phyloP scores from a whole-genome alignment of 2,329 filamentous ascomycete genomes.

The Phialemoniopsis sp. region DNA sequence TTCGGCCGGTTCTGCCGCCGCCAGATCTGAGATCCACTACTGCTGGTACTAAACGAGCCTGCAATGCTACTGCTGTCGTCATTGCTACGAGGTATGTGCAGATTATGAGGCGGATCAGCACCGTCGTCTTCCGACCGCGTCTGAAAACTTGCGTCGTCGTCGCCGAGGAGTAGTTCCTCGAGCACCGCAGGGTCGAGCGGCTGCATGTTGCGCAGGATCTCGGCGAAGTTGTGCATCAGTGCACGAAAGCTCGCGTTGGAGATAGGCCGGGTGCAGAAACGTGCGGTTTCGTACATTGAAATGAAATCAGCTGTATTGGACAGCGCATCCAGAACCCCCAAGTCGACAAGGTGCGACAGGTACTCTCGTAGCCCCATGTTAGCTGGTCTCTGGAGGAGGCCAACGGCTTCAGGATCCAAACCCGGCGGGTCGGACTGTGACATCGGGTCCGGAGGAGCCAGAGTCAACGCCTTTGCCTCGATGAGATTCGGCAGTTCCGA shows the following conservation, averaged over 20 bases:
- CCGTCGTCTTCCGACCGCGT: no score
- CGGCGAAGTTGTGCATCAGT: conserved; percentile 82
- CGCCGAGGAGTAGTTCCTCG: conserved; percentile 11
- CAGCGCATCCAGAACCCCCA: conserved; percentile 55
- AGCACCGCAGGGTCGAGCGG: conserved; percentile 54
- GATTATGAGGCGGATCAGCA: no score
- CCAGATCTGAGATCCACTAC: conserved; percentile 8
- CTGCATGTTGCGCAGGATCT: conserved; percentile 73
- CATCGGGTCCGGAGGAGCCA: conserved; percentile 57
- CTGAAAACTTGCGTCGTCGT: conserved; percentile 6
- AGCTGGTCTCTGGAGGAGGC: conserved; percentile 64
- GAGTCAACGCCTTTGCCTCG: conserved; percentile 86
- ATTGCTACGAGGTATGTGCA: neutral
- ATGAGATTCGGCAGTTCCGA: conserved; percentile 84
- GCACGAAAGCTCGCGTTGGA: conserved; percentile 67
- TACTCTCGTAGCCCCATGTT: conserved; percentile 79
- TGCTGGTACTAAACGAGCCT: neutral
- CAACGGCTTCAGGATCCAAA: conserved; percentile 60
- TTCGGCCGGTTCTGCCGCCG: conserved; percentile 19
- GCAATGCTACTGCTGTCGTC: neutral
- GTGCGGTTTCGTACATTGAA: conserved; percentile 73
- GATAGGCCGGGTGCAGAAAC: conserved; percentile 71
- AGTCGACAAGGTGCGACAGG: conserved; percentile 61
- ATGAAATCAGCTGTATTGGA: conserved; percentile 60
- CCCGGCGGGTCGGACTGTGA: conserved; percentile 29